Conservation (phyloP, 2,329 filamentous ascomycete genomes). For the Xylaria multiplex region DNA sequence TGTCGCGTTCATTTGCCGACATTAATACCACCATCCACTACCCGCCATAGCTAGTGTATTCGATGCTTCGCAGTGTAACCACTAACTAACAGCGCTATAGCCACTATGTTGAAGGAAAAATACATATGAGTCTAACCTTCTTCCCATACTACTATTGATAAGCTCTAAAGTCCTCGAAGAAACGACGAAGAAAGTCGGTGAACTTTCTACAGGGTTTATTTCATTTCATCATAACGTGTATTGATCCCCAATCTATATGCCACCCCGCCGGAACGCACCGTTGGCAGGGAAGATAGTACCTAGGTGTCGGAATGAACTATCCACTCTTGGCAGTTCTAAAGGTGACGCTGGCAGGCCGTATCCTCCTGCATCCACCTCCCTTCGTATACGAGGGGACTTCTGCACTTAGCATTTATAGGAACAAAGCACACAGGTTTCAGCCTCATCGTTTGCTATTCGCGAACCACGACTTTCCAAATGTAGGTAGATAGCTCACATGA, state of each 20-base stretch:
- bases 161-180: not conserved
- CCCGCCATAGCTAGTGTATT: not conserved
- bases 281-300: not conserved
- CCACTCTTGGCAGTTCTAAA: not conserved
- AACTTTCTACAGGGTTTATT: not conserved
- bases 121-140: not conserved
- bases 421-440: conserved; percentile 4
- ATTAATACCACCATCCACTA: no score
- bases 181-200: not conserved
- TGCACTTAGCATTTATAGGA: not conserved
- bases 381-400: not conserved
- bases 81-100: not conserved
- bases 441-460: conserved; percentile 5
- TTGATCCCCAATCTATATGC: not conserved
- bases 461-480: conserved; percentile 23
- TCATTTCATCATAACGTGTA: not conserved
- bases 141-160: not conserved
- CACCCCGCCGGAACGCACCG: not conserved
- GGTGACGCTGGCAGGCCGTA: not conserved
- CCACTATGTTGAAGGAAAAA: no score
- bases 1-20: not conserved
- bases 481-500: conserved; percentile 19
- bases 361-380: not conserved
- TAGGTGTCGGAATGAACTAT: not conserved
- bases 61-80: not conserved